Base-by-base conservation (phyloP, 2,329 filamentous ascomycete species). In the Scorias spongiosa region DNA sequence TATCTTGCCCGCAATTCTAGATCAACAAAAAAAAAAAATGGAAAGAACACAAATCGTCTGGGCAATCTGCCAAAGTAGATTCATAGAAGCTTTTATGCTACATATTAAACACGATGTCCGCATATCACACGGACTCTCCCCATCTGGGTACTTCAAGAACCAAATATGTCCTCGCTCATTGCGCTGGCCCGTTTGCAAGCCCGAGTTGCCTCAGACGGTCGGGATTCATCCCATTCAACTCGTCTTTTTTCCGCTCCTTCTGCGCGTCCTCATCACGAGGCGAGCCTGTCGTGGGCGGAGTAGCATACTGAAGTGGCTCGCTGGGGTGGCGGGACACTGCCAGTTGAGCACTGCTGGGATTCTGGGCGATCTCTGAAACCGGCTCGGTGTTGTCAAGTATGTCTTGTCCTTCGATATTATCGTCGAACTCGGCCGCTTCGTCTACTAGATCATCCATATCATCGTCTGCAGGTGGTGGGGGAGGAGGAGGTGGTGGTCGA, bases 231-330 rank as follows among this genome's bases (percentile, higher is more conserved):
- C 57, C 56, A 11, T 54, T 53, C 39, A 54, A 61, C 15, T 54
- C 48, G 15, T 53, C 49, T 6, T 48, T 44, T 45, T 50, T 46
- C 29, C 46, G 46, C 4, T 47, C 42, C n/a, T 36, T 29, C 45
- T 56, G 56, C 47, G 49, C 29, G 48, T 57, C 49, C 14, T 55
- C 51, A 36, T 58, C 57, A 26, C 51, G 50, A 7, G 58, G 58
- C n/a, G 58, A 60, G 43, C 57, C 57, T 4, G 58, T 62, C 1
- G 59, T 62, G 2, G 60, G 60, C 28, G 61, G 68, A 9, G 67
- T 71, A 3, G 67, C 67, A 17, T 67, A 62, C 48, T 70, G 67
- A 51, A 59, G 59, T 9, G 64, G 63, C 43, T 62, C 64, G 15
- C 47, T 40, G 5, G 38, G 14, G 4, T 4, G 20, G 38, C 14